Base-by-base conservation (phyloP, 805 yeast species). In the Teunomyces funiuensis region DNA sequence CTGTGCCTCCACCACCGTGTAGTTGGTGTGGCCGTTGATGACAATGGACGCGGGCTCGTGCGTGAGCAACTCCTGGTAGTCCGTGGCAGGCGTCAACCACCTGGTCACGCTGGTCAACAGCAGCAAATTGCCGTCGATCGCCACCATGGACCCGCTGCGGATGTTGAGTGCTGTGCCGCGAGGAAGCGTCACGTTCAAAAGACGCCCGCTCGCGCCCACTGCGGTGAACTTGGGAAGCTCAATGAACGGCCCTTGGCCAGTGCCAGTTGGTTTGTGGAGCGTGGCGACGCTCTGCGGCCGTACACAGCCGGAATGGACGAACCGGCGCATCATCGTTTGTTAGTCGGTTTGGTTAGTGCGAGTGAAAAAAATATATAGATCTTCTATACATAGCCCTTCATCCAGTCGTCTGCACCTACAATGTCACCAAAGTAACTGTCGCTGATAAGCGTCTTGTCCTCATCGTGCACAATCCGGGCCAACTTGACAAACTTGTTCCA, bases 161-260 rank as follows among this genome's bases (percentile, higher is more conserved):
- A 66, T 65, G 45, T 61, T 63, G 29, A 73, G 45, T 16, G 57
- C 60, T 1, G 74, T 58, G 4, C 72, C 61, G 22, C 66, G 60
- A 2, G 80, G 80, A 23, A 76, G 45, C 29, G 64, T 65, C 33
- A 76, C 66, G 44, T 67, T 73, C 37, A 76, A 54, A 29, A 76
- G 44, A 40, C 66, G 58, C 16, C 61, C 52, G 4, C 69, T 63
- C 10, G 45, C 40, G 2, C 79, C 80, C 10, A 74, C 45, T 3
- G 74, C 67, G 28, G 61, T 62, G 48, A 71, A 75, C 8, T 51
- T 43, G 3, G 75, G 72, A 6, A 73, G 58, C 43, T 71, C 76
- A 18, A 65, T 61, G 48, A 73, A 73, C 6, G 77, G 76, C 1
- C 77, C 79, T 13, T 52, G 54, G 0, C 76, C 78, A 0, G 78